Evolutionary conservation across 352 stramenopile genomes (phyloP), one percentile per base, ranked within the genome.

Genomic region (Phytophthora pinifolia): DNA sequence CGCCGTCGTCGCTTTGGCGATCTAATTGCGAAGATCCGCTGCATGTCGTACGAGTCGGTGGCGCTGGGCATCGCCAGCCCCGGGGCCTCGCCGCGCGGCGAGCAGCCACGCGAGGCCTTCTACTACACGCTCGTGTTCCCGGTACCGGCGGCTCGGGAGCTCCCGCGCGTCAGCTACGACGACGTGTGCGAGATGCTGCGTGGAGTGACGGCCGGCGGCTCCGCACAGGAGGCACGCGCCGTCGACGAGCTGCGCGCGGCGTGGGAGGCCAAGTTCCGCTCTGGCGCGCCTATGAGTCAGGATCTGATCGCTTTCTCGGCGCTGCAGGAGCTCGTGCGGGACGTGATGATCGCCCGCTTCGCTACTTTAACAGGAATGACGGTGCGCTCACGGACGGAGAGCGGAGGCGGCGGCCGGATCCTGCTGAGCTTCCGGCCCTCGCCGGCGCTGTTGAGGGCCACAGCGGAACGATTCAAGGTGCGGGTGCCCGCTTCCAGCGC

Each of bases 101-200:
- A 52, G 42, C 70, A 49, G 43, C 72, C 32, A 6, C 12, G 4
- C 9, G 51, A 64, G 22, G 29, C 77, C 30, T 91, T 83, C 62
- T 83, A 77, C 58, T 93, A 93, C 70, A 86, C 77, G 31, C 63
- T 93, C 22, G 77, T 80, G 29, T 93, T 93, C 45, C 68, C 76
- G 8, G 34, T 47, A 22, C 7, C 17, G 3, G 49, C 18, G 17
- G 15, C 37, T 38, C 45, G 29, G 5, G 49, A 62, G 10, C 36
- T 48, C 36, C 51, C 62, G 6, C 83, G 80, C 32, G 64, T 93
- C 17, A 73, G 38, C 46, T 91, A 77, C 39, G 39, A 45, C 0
- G 67, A 86, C 8, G 75, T 82, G 3, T 69, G 74, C 17, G 54
- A 62, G 22, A 68, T 83, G 36, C 55, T 93, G 18, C 76, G 75